Percentiles rank a stretch among this genome's conserved stretches.
Conservation (phyloP, 140 eudicot genomes). For the Bidens hawaiensis region DNA sequence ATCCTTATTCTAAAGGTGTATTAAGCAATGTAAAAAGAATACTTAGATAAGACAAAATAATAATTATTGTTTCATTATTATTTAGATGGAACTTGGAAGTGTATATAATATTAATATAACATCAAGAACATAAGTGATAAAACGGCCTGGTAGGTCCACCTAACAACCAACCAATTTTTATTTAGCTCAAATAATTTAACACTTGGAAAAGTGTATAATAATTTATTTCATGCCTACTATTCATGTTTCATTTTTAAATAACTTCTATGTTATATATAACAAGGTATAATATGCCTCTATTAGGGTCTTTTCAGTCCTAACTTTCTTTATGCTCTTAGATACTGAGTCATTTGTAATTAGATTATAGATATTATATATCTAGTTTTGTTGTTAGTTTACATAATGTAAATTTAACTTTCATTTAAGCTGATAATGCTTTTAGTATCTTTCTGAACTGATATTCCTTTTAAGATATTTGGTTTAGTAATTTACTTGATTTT, state of each 20-base stretch:
- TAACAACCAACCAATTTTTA: background rate
- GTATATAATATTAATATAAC: too few relatives aligned
- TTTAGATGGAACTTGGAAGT: too few relatives aligned
- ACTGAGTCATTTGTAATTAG: background rate
- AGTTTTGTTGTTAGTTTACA: background rate
- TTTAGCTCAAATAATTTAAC: constrained; percentile 1
- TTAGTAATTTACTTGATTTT: background rate
- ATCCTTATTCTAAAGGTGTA: too few relatives aligned
- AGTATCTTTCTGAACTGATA: background rate
- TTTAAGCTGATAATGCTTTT: background rate
- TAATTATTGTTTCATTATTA: background rate
- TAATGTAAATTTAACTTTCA: background rate
- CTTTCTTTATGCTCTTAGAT: background rate
- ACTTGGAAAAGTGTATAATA: background rate
- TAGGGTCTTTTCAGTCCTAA: background rate
- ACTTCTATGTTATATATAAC: background rate
- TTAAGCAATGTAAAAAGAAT: too few relatives aligned
- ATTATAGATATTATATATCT: background rate
- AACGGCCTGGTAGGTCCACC: too few relatives aligned
- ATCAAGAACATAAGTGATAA: background rate
- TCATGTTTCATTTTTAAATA: background rate
- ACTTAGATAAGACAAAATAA: too few relatives aligned
- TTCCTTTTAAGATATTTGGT: background rate
- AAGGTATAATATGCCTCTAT: background rate
- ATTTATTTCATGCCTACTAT: background rate